Evolutionary conservation across 805 yeast species (phyloP).

Genomic region (Yarrowia deformans): DNA sequence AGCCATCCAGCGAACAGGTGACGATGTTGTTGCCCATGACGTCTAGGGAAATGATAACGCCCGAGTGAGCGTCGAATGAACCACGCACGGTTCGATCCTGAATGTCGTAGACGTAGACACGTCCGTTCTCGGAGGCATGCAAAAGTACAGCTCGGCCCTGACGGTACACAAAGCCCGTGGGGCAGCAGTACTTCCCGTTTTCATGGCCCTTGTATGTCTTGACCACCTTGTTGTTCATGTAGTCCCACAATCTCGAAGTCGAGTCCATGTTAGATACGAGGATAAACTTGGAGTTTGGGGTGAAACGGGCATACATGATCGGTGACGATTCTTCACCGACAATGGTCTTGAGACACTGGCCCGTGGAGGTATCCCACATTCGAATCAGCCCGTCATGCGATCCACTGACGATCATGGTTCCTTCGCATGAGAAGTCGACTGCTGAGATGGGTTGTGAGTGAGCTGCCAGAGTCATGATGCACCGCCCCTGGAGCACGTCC

Average conservation of each 20-base stretch:
- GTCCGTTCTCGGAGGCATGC: slow-evolving; percentile 67
- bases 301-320: slow-evolving; percentile 71
- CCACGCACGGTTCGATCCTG: slow-evolving; percentile 61
- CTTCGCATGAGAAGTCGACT: slow-evolving; percentile 76
- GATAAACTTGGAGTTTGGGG: slow-evolving; percentile 82
- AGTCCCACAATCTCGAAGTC: slow-evolving; percentile 81
- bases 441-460: slow-evolving; percentile 90
- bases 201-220: slow-evolving; percentile 62
- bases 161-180: slow-evolving; percentile 59
- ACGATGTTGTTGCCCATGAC: slow-evolving; percentile 1
- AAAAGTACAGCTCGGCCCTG: slow-evolving; percentile 47
- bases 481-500: slow-evolving; percentile 77
- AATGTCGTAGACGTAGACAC: slow-evolving; percentile 69
- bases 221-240: slow-evolving; percentile 77
- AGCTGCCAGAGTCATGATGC: slow-evolving; percentile 83
- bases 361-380: slow-evolving; percentile 84
- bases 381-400: slow-evolving; percentile 91
- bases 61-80: slow-evolving; percentile 17
- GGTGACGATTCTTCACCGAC: slow-evolving; percentile 69
- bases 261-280: slow-evolving; percentile 85
- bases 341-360: slow-evolving; percentile 89
- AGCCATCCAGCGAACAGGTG: slow-evolving; percentile 32
- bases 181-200: slow-evolving; percentile 60
- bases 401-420: slow-evolving; percentile 82
- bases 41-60: slow-evolving; percentile 12